Base-by-base conservation (phyloP, 1,284 basidiomycete genomes). In the Anthracocystis walkeri region DNA sequence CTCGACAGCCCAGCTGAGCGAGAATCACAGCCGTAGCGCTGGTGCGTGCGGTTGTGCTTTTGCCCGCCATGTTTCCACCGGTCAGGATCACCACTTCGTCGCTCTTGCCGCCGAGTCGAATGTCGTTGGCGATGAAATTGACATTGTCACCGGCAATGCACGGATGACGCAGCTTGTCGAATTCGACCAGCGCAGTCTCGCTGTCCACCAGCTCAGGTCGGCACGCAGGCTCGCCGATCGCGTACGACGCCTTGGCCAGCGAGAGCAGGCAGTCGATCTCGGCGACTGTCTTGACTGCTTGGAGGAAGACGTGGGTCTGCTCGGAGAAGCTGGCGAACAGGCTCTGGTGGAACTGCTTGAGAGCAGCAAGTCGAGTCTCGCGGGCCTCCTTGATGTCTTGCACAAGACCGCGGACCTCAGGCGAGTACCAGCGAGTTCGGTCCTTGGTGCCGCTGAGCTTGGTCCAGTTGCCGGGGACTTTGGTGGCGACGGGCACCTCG, bases 1-100 rank as follows among this genome's bases (percentile, higher is more conserved):
- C 94, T 56, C 92, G 90, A 91, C 98, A 99, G n/a, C 97, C 97
- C 20, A 99, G 87, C 85, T 98, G 96, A 8, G 95, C 95, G 91
- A 97, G 93, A 78, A 98, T 97, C 66, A 97, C 91, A 31, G 92
- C 95, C 0, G 92, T 90, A 5, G 94, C 95, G n/a, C 95, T 97
- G 92, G 97, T 99, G 54, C 97, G 91, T 89, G 97, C 92, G 7
- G 88, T 82, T 0, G 86, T 87, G 62, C 84, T 86, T 69, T 87
- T 86, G 55, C 86, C 86, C 7, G 86, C 86, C 93, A 94, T 93
- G 83, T 95, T 98, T 18, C 96, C 95, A 88, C 95, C 96, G 16
- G 97, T 99, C 58, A 99, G 87, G 65, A 99, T 87, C 7, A 93
- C 91, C 78, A 97, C 91, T 77, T 93, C 91, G 33, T 92, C 91